Evolutionary conservation across 2,329 filamentous ascomycete species (phyloP), one percentile per base, ranked within the genome.

Genomic region (Tympanopsis confertula): DNA sequence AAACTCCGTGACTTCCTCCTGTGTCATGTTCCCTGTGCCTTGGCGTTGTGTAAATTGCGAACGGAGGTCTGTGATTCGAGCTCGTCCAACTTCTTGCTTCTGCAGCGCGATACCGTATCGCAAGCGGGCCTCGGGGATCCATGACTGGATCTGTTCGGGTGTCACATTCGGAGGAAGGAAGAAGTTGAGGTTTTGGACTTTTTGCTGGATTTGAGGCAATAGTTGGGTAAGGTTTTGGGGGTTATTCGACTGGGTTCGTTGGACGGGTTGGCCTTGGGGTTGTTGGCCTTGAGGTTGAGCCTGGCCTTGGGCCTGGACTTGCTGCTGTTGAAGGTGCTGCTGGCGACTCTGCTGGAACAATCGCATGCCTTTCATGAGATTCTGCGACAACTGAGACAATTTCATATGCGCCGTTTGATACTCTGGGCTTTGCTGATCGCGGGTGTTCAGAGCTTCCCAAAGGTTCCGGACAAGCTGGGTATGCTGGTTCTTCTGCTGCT

Each of bases 401-500:
- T 68, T 69, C 19, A 59, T 54, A 37, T 68, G 64, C 12, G 67
- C 70, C 30, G 57, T 55, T 39, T 61, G 60, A 45, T 72, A 66
- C 41, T 72, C 65, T 2, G 58, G 50, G 37, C 61, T 69, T 38
- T 66, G 65, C 22, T 58, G 55, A 12, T 69, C 60, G 29, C 63
- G 62, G 30, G 50, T 62, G 41, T 71, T 65, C 37, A 71, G 57
- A 20, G 63, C 53, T 20, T 65, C 62, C 71, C 72, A 78, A 36
- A 74, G 60, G 42, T 60, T 65, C 40, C 63, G 61, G 43, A 78
- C 64, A 15, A 68, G 58, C 36, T 63, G 56, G 40, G 67, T 68
- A 48, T 75, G 74, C 45, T 71, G 65, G 33, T 62, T 54, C 55
- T 76, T 78, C 46, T 71, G 65, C 36, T 66, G 56, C 5, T 71